Percentiles rank a stretch among this genome's conserved stretches.
These are phyloP conservation scores for Saussurea involucrata DNA, from an alignment of 129 eudicot genomes.

Conservation along the genomic window DNA sequence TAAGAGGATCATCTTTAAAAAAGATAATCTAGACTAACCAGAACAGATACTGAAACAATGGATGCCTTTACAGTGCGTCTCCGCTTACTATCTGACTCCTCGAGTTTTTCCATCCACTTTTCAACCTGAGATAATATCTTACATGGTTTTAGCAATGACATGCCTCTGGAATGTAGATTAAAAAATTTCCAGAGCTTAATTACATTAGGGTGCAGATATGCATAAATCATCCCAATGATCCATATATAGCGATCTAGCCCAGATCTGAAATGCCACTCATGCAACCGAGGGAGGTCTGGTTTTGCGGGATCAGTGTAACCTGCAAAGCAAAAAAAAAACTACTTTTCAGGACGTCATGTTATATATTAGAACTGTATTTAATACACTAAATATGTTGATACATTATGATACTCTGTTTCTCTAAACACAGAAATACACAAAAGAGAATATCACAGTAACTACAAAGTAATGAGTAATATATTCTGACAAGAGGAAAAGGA, in stretches of 20 bases:
- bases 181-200: slow-evolving; percentile 10
- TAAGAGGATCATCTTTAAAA: slow-evolving; percentile 2
- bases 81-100: slow-evolving; percentile 70
- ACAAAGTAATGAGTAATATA: not conserved
- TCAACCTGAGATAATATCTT: slow-evolving; percentile 59
- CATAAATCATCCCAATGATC: slow-evolving; percentile 95
- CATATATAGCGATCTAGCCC: slow-evolving; percentile 96
- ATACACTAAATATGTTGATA: not conserved
- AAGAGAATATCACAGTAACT: not conserved
- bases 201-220: slow-evolving; percentile 91
- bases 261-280: slow-evolving; percentile 97
- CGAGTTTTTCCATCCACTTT: slow-evolving; percentile 95
- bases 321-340: slow-evolving; percentile 32
- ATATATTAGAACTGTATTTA: not conserved
- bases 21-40: slow-evolving; percentile 41
- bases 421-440: not conserved
- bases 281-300: slow-evolving; percentile 83
- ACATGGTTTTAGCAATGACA: not conserved
- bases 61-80: slow-evolving; percentile 68
- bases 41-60: slow-evolving; percentile 55
- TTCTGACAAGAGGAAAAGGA: not conserved
- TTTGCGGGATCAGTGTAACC: slow-evolving; percentile 93
- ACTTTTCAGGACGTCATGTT: slow-evolving; percentile 11
- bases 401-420: not conserved
- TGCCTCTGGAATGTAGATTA: not conserved